These are phyloP conservation scores for Stephania yunnanensis DNA, from an alignment of 164 flowering plant genomes.

Conservation along the genomic window DNA sequence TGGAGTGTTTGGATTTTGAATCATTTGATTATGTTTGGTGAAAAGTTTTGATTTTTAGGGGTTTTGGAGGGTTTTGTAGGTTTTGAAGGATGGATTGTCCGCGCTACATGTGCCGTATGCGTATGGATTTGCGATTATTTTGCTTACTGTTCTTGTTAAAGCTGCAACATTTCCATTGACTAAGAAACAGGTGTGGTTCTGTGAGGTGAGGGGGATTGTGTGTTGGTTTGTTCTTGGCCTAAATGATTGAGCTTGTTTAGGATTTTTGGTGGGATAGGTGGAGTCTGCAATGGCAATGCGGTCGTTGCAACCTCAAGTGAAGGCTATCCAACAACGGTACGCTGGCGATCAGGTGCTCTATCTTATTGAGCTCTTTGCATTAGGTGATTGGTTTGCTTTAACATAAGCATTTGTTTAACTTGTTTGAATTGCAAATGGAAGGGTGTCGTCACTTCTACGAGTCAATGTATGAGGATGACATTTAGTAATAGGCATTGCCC, in stretches of 20 bases:
- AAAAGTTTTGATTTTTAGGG: not conserved
- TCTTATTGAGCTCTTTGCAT: not conserved
- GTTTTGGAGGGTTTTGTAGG: slow-evolving; percentile 31
- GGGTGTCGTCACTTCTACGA: too few species aligned
- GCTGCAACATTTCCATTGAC: slow-evolving; percentile 91
- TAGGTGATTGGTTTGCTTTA: not conserved
- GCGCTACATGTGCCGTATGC: slow-evolving; percentile 78
- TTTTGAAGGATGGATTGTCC: slow-evolving; percentile 76
- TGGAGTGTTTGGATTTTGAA: not conserved
- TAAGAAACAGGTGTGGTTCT: slow-evolving; percentile 71
- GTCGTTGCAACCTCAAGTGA: slow-evolving; percentile 80
- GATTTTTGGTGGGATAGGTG: slow-evolving; percentile 37
- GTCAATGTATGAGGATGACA: not conserved
- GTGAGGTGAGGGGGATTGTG: not conserved
- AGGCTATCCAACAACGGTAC: slow-evolving; percentile 82
- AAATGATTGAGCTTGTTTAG: not conserved
- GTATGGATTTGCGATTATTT: slow-evolving; percentile 93
- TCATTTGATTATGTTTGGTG: not conserved
- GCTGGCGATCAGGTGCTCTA: slow-evolving; percentile 80
- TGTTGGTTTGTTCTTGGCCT: not conserved
- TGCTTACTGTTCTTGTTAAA: slow-evolving; percentile 85
- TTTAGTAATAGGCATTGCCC: not conserved
- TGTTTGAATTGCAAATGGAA: too few species aligned
- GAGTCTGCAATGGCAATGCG: slow-evolving; percentile 97
- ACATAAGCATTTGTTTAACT: too few species aligned